Percentiles rank a stretch among this genome's conserved stretches.
Evolutionary conservation across 164 flowering plant genomes (phyloP).

Genomic region (Akebia trifoliata): DNA sequence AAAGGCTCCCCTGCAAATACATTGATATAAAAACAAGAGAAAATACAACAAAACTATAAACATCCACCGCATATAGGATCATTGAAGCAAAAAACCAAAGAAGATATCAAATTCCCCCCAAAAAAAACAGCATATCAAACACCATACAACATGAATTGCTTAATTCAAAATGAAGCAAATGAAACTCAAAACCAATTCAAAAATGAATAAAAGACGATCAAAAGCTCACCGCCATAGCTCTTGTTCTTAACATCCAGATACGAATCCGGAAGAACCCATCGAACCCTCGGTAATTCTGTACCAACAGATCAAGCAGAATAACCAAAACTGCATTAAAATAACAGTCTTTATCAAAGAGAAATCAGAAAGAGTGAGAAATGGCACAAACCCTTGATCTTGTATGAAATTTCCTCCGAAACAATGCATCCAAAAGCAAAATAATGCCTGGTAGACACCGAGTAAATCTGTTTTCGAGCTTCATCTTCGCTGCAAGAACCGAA

Average conservation of each 20-base stretch:
- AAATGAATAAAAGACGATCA: too few species aligned
- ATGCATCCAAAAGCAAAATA: conserved; percentile 37
- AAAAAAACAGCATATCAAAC: too few species aligned
- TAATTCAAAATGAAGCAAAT: too few species aligned
- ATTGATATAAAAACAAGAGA: background rate
- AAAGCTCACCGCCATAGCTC: conserved; percentile 32
- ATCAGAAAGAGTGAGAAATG: background rate
- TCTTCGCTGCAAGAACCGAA: conserved; percentile 27
- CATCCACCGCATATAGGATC: background rate
- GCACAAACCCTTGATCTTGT: conserved; percentile 29
- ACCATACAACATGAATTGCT: background rate
- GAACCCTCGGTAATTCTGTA: conserved; percentile 33
- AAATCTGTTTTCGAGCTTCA: conserved; percentile 33
- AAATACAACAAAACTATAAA: background rate
- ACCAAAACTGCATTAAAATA: background rate
- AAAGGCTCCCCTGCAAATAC: conserved; percentile 35
- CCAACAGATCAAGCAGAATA: background rate
- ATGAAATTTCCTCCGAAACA: conserved; percentile 34
- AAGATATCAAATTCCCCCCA: too few species aligned
- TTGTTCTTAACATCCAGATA: conserved; percentile 38
- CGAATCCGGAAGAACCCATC: conserved; percentile 51
- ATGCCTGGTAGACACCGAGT: conserved; percentile 38
- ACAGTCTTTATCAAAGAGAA: background rate
- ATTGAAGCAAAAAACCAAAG: too few species aligned
- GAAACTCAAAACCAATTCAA: background rate